These are phyloP conservation scores for Ophiosphaerella korrae DNA, from an alignment of 2,329 filamentous ascomycete species.

Conservation along the genomic window DNA sequence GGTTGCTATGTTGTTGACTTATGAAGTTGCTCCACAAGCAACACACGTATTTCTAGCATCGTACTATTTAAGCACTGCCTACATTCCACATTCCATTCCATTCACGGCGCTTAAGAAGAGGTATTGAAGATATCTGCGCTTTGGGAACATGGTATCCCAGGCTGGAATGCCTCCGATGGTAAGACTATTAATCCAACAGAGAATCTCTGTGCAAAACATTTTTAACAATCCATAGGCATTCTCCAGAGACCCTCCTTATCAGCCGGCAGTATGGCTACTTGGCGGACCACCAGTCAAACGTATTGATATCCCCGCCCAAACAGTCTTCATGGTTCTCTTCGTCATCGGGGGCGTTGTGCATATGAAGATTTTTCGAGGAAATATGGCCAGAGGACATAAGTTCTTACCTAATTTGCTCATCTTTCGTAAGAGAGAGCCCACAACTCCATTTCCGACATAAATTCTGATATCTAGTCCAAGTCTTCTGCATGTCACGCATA, in stretches of 20 bases:
- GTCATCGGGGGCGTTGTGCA: constrained; percentile 46
- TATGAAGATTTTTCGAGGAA: constrained; percentile 50
- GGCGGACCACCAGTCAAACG: constrained; percentile 45
- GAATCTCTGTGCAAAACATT: no score
- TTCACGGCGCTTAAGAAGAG: not conserved
- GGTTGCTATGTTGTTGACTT: not conserved
- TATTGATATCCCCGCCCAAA: constrained; percentile 49
- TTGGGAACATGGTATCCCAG: constrained; percentile 15
- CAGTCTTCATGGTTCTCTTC: constrained; percentile 51
- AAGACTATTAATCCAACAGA: not conserved
- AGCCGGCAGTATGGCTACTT: constrained; percentile 36
- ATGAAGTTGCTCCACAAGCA: not conserved
- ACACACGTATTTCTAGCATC: no score
- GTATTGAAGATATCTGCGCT: constrained; percentile 10
- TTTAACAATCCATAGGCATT: constrained; percentile 20
- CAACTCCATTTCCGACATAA: not conserved
- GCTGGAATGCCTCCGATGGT: constrained; percentile 21
- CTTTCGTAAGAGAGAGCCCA: constrained; percentile 37
- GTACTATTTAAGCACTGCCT: no score
- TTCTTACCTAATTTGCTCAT: constrained; percentile 49
- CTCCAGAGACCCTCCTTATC: constrained; percentile 34
- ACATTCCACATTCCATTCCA: no score
- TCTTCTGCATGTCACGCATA: constrained; percentile 52
- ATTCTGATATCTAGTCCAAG: constrained; percentile 15
- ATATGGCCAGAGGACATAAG: constrained; percentile 46